Evolutionary conservation across 768 basidiomycete species (phyloP), one percentile per base, ranked within the genome.

Genomic region (Paxillus rubicundulus): DNA sequence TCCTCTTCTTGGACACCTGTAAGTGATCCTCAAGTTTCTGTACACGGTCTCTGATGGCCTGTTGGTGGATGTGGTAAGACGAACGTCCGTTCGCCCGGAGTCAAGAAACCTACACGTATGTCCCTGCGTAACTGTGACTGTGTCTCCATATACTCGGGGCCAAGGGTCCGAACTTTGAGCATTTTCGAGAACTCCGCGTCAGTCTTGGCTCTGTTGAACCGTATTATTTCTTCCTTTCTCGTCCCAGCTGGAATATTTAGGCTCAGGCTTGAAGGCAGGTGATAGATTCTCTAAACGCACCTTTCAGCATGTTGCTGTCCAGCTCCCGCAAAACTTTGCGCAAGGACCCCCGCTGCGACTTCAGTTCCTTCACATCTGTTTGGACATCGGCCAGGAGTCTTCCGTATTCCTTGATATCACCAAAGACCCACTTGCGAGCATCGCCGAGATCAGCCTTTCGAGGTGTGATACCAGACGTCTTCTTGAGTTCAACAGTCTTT

Each of bases 141-240:
- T 1, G 82, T 86, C 64, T 95, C 92, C 13, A 85, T 75, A 62
- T 93, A 87, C 62, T 98, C 92, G 0, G 96, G 92, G 12, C 87
- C 87, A n/a, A 94, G 70, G n/a, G 86, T 84, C 43, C 88, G 78
- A 3, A 82, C 74, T 61, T 82, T 84, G 48, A 91, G 70, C 75
- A 87, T 81, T 61, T 83, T 86, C 9, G 84, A 80, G 66, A 95
- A 91, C 49, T 87, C 87, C 3, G 82, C 78, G 63, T 98, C 93
- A 28, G 77, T 78, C 54, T 83, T 82, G 1, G 92, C 93, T 59
- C 82, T 83, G 49, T 85, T 77, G 67, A 92, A 94, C 5, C 91
- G 82, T 16, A 76, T 74, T 21, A 92, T 87, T 62, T 97, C 93
- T 64, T 94, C 92, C 58, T 81, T 81, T 57, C 89, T 83, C 53